Conservation (phyloP, 164 flowering plant species). For the Stephania japonica region DNA sequence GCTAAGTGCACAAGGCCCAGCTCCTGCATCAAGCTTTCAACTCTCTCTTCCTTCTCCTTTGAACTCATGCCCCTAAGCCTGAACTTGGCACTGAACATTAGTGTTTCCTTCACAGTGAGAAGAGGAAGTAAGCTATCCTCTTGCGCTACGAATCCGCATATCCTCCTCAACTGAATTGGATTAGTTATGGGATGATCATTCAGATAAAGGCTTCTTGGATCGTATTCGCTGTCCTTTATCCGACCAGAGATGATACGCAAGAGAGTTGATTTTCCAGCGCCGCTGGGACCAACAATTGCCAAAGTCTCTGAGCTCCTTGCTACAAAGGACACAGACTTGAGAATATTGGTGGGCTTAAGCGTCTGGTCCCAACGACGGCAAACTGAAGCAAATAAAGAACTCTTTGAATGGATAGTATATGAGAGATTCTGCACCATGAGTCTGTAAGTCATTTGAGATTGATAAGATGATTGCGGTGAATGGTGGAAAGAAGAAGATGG, state of each 20-base stretch:
- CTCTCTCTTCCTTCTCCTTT: slow-evolving; percentile 47
- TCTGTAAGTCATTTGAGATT: slow-evolving; percentile 19
- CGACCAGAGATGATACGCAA: slow-evolving; percentile 70
- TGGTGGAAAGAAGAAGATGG: slow-evolving; percentile 50
- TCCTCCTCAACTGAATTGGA: slow-evolving; percentile 47
- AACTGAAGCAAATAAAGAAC: slow-evolving; percentile 14
- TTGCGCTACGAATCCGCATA: slow-evolving; percentile 85
- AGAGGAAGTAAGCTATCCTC: slow-evolving; percentile 78
- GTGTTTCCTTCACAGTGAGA: slow-evolving; percentile 83
- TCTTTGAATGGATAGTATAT: slow-evolving; percentile 33
- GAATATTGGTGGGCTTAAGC: slow-evolving; percentile 40
- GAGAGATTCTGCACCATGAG: slow-evolving; percentile 53
- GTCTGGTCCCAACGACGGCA: slow-evolving; percentile 14
- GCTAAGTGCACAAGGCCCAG: slow-evolving; percentile 66
- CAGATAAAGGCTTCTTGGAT: slow-evolving; percentile 40
- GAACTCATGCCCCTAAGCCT: slow-evolving; percentile 42
- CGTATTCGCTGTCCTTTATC: slow-evolving; percentile 34
- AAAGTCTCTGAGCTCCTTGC: slow-evolving; percentile 62
- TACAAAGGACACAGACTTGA: slow-evolving; percentile 63
- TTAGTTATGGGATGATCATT: slow-evolving; percentile 35
- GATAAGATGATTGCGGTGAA: slow-evolving; percentile 30
- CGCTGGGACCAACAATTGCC: slow-evolving; percentile 87
- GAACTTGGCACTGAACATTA: slow-evolving; percentile 73
- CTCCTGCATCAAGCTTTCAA: slow-evolving; percentile 63
- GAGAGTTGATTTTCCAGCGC: slow-evolving; percentile 84